phyloP scores from a whole-genome alignment of 202 grass and related monocot species.

The Carex sylvatica region DNA sequence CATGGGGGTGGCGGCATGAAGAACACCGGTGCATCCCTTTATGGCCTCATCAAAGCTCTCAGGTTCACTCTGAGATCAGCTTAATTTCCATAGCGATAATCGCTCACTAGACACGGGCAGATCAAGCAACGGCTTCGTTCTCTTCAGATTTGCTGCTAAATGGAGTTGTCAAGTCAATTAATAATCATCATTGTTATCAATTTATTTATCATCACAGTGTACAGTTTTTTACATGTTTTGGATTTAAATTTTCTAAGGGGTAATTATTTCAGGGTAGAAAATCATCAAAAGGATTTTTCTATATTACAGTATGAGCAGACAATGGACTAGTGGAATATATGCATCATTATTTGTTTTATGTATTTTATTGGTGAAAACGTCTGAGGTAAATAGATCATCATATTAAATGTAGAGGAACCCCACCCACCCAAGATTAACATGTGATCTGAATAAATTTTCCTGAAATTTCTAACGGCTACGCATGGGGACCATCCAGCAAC shows the following conservation, averaged over 20 bases:
- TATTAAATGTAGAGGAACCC: too few species aligned
- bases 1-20: slow-evolving; percentile 92
- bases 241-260: neutral
- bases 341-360: neutral
- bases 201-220: slow-evolving; percentile 10
- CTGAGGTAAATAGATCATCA: neutral
- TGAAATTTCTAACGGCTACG: neutral
- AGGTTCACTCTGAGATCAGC: slow-evolving; percentile 50
- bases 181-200: neutral
- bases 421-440: too few species aligned
- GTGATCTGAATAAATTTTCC: too few species aligned
- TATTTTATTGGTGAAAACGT: neutral
- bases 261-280: neutral
- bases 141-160: slow-evolving; percentile 48
- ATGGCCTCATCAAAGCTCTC: slow-evolving; percentile 70
- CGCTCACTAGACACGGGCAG: slow-evolving; percentile 47
- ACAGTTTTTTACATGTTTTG: neutral
- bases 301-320: neutral
- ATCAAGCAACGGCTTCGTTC: slow-evolving; percentile 67
- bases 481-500: neutral
- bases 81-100: slow-evolving; percentile 57
- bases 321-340: too few species aligned
- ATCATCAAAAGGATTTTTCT: neutral
- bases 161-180: neutral
- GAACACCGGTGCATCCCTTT: slow-evolving; percentile 57